phyloP scores from a whole-genome alignment of 192 early-diverging fungal species.

The Linnemannia hyalina region DNA sequence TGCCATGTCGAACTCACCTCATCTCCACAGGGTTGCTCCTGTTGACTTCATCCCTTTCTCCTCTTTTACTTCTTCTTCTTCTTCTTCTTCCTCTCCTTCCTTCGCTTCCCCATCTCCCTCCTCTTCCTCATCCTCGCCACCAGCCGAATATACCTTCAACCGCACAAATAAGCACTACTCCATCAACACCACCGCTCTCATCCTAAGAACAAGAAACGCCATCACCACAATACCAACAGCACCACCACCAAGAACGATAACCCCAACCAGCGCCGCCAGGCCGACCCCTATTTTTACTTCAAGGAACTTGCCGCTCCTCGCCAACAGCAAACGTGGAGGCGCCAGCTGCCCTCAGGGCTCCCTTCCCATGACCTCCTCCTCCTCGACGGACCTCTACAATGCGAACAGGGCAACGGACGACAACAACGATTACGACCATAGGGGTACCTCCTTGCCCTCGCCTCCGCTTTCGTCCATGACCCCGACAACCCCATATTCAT shows the following conservation, averaged over 20 bases:
- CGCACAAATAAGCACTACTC: background rate
- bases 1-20: background rate
- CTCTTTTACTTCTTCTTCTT: background rate
- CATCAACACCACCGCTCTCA: too few species aligned
- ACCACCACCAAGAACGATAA: background rate
- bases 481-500: background rate
- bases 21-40: background rate
- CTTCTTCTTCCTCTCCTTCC: background rate
- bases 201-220: background rate
- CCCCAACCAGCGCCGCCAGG: background rate
- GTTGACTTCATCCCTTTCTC: background rate
- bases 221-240: background rate
- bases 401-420: background rate
- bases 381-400: background rate
- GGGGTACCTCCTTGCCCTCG: background rate
- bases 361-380: background rate
- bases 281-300: background rate
- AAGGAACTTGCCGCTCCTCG: constrained; percentile 8
- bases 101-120: background rate
- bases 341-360: background rate
- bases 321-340: constrained; percentile 1
- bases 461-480: constrained; percentile 15
- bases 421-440: background rate
- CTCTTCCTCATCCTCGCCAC: too few species aligned
- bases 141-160: too few species aligned